Evolutionary conservation across 331 rosid species (phyloP).

Genomic region (Prunus yedoensis): DNA sequence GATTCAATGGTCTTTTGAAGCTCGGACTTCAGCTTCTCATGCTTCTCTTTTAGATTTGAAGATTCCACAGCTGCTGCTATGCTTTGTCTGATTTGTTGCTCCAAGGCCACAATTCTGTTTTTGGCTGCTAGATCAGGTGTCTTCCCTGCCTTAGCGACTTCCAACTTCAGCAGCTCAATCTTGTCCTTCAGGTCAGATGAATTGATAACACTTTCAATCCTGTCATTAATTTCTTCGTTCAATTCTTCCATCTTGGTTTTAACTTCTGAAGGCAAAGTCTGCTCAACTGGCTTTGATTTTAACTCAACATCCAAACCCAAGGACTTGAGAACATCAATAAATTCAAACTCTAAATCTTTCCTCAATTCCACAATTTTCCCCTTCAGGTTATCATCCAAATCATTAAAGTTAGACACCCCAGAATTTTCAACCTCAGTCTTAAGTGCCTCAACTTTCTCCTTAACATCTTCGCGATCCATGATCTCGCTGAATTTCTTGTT

Average conservation of each 20-base stretch:
- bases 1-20: constrained; percentile 38
- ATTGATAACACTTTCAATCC: constrained; percentile 44
- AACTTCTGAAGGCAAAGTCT: constrained; percentile 35
- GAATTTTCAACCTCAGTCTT: constrained; percentile 59
- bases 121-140: constrained; percentile 52
- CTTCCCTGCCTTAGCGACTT: constrained; percentile 64
- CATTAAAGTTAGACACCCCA: constrained; percentile 43
- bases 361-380: constrained; percentile 47
- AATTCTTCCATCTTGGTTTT: constrained; percentile 48
- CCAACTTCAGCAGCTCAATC: constrained; percentile 62
- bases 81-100: constrained; percentile 59
- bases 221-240: constrained; percentile 44
- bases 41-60: constrained; percentile 61
- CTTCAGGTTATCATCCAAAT: constrained; percentile 58
- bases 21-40: constrained; percentile 53
- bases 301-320: constrained; percentile 54
- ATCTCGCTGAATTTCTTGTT: constrained; percentile 41
- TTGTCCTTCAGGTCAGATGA: constrained; percentile 60
- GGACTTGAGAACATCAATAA: constrained; percentile 56
- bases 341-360: constrained; percentile 52
- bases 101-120: constrained; percentile 66
- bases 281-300: constrained; percentile 29
- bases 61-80: constrained; percentile 58
- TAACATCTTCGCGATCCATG: constrained; percentile 48
- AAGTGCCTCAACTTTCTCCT: constrained; percentile 54